These are phyloP conservation scores for Aschersonia sp. DNA, from an alignment of 2,329 filamentous ascomycete genomes.

Conservation along the genomic window DNA sequence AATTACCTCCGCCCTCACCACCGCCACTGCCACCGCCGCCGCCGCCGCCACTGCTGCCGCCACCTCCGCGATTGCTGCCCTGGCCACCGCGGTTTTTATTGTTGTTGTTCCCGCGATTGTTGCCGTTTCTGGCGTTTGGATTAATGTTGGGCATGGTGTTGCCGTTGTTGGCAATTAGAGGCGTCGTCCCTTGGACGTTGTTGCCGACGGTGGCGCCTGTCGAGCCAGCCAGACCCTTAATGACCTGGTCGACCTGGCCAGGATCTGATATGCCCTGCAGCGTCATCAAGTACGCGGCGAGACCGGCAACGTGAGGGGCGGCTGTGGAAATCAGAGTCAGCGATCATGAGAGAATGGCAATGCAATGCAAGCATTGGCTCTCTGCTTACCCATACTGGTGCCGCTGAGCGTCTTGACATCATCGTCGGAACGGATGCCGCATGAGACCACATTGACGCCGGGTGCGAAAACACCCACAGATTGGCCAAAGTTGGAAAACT, in stretches of 20 bases:
- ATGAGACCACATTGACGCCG: constrained; percentile 37
- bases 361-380: background rate
- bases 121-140: background rate
- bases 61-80: too few relatives aligned
- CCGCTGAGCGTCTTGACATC: constrained; percentile 32
- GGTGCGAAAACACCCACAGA: constrained; percentile 41
- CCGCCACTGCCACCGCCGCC: too few relatives aligned
- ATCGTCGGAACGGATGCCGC: constrained; percentile 33
- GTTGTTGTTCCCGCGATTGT: too few relatives aligned
- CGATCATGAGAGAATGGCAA: background rate
- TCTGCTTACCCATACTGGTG: constrained; percentile 38
- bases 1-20: too few relatives aligned
- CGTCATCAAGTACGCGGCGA: constrained; percentile 52
- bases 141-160: constrained; percentile 4
- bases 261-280: constrained; percentile 32
- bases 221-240: constrained; percentile 36
- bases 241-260: constrained; percentile 25
- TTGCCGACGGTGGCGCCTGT: constrained; percentile 27
- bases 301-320: constrained; percentile 50
- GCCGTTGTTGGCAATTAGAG: constrained; percentile 43
- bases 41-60: too few relatives aligned
- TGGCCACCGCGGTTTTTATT: too few relatives aligned
- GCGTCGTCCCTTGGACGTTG: constrained; percentile 30
- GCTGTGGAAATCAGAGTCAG: constrained; percentile 19
- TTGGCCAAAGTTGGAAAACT: constrained; percentile 44